A percentile compares a stretch with the other conserved stretches of the same genome.
phyloP scores from a whole-genome alignment of 345 rosid genomes.

The Euclidium syriacum region DNA sequence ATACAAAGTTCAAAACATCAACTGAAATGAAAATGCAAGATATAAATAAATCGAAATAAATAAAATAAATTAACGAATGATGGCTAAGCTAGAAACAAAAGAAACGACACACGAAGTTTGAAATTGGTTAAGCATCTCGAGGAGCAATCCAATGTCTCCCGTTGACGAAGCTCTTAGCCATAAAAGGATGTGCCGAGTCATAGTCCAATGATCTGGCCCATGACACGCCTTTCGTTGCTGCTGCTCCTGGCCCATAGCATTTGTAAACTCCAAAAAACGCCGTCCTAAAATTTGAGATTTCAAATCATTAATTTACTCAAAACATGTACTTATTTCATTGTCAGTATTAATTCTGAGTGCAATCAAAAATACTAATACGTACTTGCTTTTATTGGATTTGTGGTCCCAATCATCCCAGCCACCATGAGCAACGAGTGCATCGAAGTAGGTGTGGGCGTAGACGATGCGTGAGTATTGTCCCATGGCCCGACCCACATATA shows the following conservation, averaged over 20 bases:
- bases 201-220: conserved; percentile 88
- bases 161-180: conserved; percentile 85
- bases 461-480: conserved; percentile 95
- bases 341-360: neutral
- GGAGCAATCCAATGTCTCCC: conserved; percentile 94
- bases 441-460: conserved; percentile 81
- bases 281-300: conserved; percentile 41
- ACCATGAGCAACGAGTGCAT: conserved; percentile 80
- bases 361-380: neutral
- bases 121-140: conserved; percentile 43
- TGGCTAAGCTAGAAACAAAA: no score
- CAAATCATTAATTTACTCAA: conserved; percentile 2
- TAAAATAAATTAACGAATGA: no score
- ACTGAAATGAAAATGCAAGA: no score
- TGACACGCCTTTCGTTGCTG: conserved; percentile 62
- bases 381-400: conserved; percentile 82
- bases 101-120: no score
- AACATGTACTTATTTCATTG: neutral
- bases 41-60: no score
- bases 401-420: conserved; percentile 99
- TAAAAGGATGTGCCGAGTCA: conserved; percentile 74
- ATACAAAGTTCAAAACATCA: no score
- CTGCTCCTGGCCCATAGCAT: conserved; percentile 89
- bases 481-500: conserved; percentile 95
- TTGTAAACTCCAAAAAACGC: conserved; percentile 85